Evolutionary conservation across 2,329 filamentous ascomycete species (phyloP), one percentile per base, ranked within the genome.

Genomic region (Colletotrichum simmondsii): DNA sequence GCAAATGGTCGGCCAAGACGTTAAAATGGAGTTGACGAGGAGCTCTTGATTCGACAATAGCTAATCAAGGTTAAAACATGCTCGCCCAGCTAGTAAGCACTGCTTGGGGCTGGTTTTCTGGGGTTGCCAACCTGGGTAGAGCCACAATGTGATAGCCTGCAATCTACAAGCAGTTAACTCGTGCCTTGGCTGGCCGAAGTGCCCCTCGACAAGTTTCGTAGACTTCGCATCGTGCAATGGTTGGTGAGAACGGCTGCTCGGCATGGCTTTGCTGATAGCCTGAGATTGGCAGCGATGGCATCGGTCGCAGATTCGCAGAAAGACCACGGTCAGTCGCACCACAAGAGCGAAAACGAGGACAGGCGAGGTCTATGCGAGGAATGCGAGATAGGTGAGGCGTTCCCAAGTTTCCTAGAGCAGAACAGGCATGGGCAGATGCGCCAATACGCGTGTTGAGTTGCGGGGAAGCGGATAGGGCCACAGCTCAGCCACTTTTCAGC

Each of bases 381-480:
- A 59, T 42, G 58, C 64, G 69, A 68, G 37, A 22, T 52, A 28
- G 16, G 32, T 49, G 42, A 49, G 42, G 42, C 42, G 42, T 49
- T n/a, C 42, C 42, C 19, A 49, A n/a, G 19, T 4, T 12, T 49
- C 16, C 37, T 19, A 42, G 37, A 19, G 37, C 37, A 42, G 37
- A 42, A 42, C 37, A 42, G 37, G 16, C 37, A 42, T 42, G 12
- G 30, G 30, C 30, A 30, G 35, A 64, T 59, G 64, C 65, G 65
- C 65, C 32, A 60, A 63, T 60, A 64, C 65, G 65, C 69, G 69
- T 61, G 42, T 53, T 66, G 53, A 32, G 24, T 42, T 59, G 24
- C 19, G 35, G 35, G 58, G 22, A 14, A 24, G 35, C 37, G 57
- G 49, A 14, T 32, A 28, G 54, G 37, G 54, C 14, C 28, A 26